These are phyloP conservation scores for Clathrospora elynae DNA, from an alignment of 2,329 filamentous ascomycete species.

Conservation along the genomic window DNA sequence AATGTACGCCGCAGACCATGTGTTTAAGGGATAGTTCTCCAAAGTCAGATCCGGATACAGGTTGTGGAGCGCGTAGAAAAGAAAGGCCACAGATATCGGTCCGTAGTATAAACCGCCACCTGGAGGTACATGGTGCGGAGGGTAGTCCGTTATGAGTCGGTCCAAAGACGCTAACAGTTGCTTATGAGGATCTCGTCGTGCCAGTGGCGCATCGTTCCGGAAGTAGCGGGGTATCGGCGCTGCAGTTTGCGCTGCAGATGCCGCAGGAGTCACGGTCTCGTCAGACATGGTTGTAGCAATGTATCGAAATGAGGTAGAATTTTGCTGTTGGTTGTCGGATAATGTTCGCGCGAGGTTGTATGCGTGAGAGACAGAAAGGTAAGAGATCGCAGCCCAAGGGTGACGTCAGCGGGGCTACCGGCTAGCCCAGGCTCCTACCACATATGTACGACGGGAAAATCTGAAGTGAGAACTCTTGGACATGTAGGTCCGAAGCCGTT, in stretches of 20 bases:
- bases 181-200: conserved; percentile 54
- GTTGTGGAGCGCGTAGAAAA: conserved; percentile 57
- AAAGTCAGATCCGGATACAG: conserved; percentile 56
- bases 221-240: conserved; percentile 49
- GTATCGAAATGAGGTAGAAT: conserved; percentile 3
- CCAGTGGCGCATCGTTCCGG: conserved; percentile 47
- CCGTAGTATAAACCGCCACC: conserved; percentile 58
- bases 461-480: too few species aligned
- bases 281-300: conserved; percentile 33
- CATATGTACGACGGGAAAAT: too few species aligned
- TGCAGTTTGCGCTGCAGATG: conserved; percentile 24
- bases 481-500: too few species aligned
- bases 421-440: background rate
- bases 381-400: conserved; percentile 12
- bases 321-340: conserved; percentile 5
- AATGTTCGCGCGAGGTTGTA: conserved; percentile 7
- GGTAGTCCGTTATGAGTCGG: conserved; percentile 55
- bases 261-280: conserved; percentile 23
- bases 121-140: conserved; percentile 53
- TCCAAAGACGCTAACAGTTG: conserved; percentile 57
- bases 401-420: conserved; percentile 24
- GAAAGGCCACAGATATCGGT: conserved; percentile 56
- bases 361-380: conserved; percentile 10
- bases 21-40: conserved; percentile 53
- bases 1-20: conserved; percentile 58